Base-by-base conservation (phyloP, 768 basidiomycete species). In the Amanita jacksonii region DNA sequence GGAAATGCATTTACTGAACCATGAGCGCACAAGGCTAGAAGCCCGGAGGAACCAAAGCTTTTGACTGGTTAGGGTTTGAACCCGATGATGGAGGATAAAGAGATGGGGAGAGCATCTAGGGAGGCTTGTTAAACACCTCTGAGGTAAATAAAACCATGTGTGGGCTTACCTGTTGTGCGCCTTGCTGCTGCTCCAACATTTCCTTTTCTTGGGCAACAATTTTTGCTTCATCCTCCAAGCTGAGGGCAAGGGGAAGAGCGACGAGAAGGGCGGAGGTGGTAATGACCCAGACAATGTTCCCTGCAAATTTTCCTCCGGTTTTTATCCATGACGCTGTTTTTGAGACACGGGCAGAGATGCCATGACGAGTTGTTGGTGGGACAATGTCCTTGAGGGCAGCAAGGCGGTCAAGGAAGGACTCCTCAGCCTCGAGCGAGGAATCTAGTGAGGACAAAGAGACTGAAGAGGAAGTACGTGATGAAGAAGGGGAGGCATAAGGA, bases 191-290 rank as follows among this genome's bases (percentile, higher is more conserved):
- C 41, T 88, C 88, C 50, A 87, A 67, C 75, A 89, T 77, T 65
- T 97, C 92, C 65, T 86, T 82, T 65, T 98, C 96, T 65, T 97
- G 92, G 37, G 83, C 81, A 8, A 91, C 83, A 46, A 94, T 76
- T 65, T 92, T 91, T 43, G 88, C 85, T 68, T 99, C 96, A 64
- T 96, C 94, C 65, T 99, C 96, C 54, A 98, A 72, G 49, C 81
- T 84, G 53, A 98, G 73, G 4, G 93, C 91, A 49, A 98, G 72
- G 25, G 96, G 96, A 30, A 99, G 71, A 10, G 89, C 96, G 39
- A 99, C 84, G 51, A 99, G 77, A 43, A 99, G 70, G 1, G 93
- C 92, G 34, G 85, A 88, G 7, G 94, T 98, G 43, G 89, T 92
- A 58, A 97, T 69, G 49, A 96, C 74, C 96, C 96, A 99, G 45